Evolutionary conservation across 2,329 filamentous ascomycete species (phyloP).

Genomic region (Fusarium chuoi): DNA sequence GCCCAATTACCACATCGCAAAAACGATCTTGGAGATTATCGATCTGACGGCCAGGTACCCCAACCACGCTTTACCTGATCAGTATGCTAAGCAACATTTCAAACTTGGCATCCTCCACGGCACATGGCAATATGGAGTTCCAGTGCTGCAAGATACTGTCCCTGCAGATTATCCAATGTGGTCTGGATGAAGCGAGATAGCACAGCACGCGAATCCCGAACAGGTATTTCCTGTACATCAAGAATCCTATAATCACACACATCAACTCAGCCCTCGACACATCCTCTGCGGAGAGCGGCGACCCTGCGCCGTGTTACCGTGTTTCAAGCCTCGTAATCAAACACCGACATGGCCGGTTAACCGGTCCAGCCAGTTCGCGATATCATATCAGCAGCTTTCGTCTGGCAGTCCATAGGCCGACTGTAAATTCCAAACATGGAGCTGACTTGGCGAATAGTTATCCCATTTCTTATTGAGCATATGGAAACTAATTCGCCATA

Average conservation of each 20-base stretch:
- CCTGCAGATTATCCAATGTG: slow-evolving; percentile 20
- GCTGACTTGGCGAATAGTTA: background rate
- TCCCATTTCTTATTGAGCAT: too few species aligned
- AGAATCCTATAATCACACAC: background rate
- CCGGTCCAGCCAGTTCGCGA: background rate
- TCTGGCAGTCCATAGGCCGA: background rate
- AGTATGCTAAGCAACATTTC: slow-evolving; percentile 34
- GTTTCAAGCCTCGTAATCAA: background rate
- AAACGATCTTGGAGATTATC: slow-evolving; percentile 36
- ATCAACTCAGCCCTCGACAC: background rate
- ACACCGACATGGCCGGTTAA: background rate
- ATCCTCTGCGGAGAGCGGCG: background rate
- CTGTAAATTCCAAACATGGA: background rate
- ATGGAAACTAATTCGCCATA: background rate
- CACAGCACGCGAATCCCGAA: slow-evolving; percentile 23
- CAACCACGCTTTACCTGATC: slow-evolving; percentile 33
- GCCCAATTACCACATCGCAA: slow-evolving; percentile 21
- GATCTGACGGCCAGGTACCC: slow-evolving; percentile 32
- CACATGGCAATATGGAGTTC: slow-evolving; percentile 31
- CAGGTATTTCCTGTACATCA: slow-evolving; percentile 28
- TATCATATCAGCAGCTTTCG: background rate
- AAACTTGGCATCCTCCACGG: slow-evolving; percentile 32
- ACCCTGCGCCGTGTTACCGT: slow-evolving; percentile 2
- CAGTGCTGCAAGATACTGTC: slow-evolving; percentile 20
- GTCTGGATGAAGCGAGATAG: background rate